Percentiles rank a stretch among this genome's conserved stretches.
Conservation (phyloP, 106 monocot genomes). For the Dendrobium nobile region DNA sequence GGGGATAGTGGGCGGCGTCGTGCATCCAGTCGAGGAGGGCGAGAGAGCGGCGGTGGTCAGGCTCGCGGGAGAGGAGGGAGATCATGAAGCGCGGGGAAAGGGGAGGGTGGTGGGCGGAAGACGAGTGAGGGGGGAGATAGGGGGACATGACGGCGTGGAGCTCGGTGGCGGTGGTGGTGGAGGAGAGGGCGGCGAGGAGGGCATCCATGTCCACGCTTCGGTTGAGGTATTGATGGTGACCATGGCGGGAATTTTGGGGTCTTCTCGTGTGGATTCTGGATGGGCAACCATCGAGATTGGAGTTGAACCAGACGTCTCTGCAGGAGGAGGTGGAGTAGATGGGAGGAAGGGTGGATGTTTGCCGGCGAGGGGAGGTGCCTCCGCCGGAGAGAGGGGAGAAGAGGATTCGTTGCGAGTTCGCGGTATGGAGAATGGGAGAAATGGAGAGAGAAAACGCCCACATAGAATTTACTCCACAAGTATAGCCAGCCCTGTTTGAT, state of each 20-base stretch:
- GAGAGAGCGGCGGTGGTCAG: slow-evolving; percentile 69
- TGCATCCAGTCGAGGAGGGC: slow-evolving; percentile 96
- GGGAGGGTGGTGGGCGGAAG: background rate
- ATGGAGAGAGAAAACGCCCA: background rate
- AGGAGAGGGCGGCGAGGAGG: slow-evolving; percentile 41
- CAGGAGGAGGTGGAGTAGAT: background rate
- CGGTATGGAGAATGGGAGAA: background rate
- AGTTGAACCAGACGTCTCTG: slow-evolving; percentile 16
- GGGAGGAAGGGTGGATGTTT: background rate
- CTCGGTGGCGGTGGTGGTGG: slow-evolving; percentile 35
- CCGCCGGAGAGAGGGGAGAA: background rate
- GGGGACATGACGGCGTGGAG: slow-evolving; percentile 71
- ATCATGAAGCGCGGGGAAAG: slow-evolving; percentile 82
- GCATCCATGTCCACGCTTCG: slow-evolving; percentile 59
- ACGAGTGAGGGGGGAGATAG: slow-evolving; percentile 14
- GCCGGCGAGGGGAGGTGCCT: background rate
- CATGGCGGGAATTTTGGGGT: background rate
- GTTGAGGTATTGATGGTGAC: slow-evolving; percentile 26
- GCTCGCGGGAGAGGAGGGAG: slow-evolving; percentile 60
- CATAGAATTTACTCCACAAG: background rate
- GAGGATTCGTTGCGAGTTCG: background rate
- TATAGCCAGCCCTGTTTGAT: too few relatives aligned
- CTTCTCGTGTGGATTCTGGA: background rate
- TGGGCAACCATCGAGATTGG: background rate
- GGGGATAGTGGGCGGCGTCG: slow-evolving; percentile 39